A percentile compares a stretch with the other conserved stretches of the same genome.
Conservation (phyloP, 805 yeast genomes). For the Cyberlindnera saturnus region DNA sequence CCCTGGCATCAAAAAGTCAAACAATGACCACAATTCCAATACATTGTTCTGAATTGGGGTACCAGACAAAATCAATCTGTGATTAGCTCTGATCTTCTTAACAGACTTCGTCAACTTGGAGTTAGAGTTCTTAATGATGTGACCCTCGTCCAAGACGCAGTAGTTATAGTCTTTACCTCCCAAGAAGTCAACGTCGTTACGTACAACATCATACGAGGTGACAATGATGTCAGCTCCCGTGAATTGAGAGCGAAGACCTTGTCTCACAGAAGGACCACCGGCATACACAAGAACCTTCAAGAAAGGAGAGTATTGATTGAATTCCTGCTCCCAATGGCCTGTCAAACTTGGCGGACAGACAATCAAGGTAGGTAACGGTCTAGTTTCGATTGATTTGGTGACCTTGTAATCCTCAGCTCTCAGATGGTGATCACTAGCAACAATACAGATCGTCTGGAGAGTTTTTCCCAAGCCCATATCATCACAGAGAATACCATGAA, state of each 20-base stretch:
- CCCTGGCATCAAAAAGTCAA: constrained; percentile 98
- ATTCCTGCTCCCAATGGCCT: constrained; percentile 98
- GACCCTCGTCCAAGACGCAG: constrained; percentile 97
- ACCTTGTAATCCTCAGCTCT: constrained; percentile 62
- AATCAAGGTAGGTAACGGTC: constrained; percentile 77
- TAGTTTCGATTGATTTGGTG: constrained; percentile 56
- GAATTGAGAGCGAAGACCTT: constrained; percentile 47
- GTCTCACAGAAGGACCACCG: constrained; percentile 80
- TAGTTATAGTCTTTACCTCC: constrained; percentile 70
- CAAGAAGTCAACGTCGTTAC: constrained; percentile 77
- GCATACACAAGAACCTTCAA: constrained; percentile 80
- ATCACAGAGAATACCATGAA: constrained; percentile 96
- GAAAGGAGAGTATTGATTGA: constrained; percentile 84
- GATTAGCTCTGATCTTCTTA: constrained; percentile 76
- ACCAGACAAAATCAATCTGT: constrained; percentile 86
- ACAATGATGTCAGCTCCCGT: constrained; percentile 72
- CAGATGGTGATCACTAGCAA: constrained; percentile 89
- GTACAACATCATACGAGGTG: constrained; percentile 92
- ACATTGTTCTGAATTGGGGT: constrained; percentile 98
- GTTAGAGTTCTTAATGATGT: constrained; percentile 85
- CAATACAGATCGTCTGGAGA: constrained; percentile 92
- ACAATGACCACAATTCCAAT: constrained; percentile 92
- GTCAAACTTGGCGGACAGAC: constrained; percentile 97
- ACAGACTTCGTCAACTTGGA: constrained; percentile 89
- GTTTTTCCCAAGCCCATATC: constrained; percentile 99